A percentile compares a stretch with the other conserved stretches of the same genome.
phyloP scores from a whole-genome alignment of 306 rosid genomes.

The Abrus precatorius region DNA sequence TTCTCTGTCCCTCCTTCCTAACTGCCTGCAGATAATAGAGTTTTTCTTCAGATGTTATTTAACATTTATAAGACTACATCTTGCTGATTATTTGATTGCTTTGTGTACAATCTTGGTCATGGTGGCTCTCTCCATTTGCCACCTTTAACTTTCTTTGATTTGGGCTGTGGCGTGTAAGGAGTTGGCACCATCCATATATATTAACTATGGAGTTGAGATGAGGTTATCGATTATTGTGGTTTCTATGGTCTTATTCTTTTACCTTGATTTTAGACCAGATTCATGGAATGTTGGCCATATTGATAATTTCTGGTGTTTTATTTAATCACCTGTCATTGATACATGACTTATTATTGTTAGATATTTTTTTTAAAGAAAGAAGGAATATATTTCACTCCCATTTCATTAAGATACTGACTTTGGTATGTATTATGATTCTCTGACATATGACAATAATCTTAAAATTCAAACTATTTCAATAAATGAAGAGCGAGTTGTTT shows the following conservation, averaged over 20 bases:
- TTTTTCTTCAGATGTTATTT: not conserved
- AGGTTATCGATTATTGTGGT: conserved; percentile 21
- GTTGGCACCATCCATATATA: not conserved
- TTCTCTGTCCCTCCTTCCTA: conserved; percentile 33
- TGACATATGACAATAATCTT: not conserved
- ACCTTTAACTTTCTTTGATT: not conserved
- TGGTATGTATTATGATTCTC: not conserved
- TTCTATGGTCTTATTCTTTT: not conserved
- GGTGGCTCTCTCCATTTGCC: not conserved
- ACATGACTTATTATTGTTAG: conserved; percentile 21
- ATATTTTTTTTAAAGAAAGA: conserved; percentile 2
- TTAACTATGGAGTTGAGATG: not conserved
- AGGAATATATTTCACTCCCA: not conserved
- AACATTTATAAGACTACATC: not conserved
- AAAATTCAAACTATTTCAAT: not conserved
- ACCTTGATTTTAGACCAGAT: conserved; percentile 5
- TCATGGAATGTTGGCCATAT: not conserved
- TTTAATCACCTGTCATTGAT: conserved; percentile 2
- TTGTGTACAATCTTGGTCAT: not conserved
- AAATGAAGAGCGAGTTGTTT: not conserved
- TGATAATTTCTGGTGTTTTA: conserved; percentile 11
- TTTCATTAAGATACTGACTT: not conserved
- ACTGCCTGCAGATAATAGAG: not conserved
- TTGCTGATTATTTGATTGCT: not conserved
- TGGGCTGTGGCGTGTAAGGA: not conserved